Base-by-base conservation (phyloP, 179 eudicot genomes). In the Amaranthus tricolor region DNA sequence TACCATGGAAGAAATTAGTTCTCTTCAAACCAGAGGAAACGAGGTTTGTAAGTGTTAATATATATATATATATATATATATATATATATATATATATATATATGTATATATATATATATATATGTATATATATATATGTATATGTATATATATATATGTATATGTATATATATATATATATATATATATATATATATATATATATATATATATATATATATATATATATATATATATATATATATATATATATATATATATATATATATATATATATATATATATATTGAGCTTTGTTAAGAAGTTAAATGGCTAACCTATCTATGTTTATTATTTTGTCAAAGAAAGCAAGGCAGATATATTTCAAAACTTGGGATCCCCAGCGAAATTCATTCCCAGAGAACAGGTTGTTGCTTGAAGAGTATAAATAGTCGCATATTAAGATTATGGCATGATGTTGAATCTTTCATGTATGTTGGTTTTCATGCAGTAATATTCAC, bases 21-120 rank as follows among this genome's bases (percentile, higher is more conserved):
- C 88, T 76, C 91, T 93, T 45, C 93, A 93, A 78, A 87, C 86
- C 3, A 93, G 93, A 68, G 98, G 98, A 80, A 93, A 93, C 83
- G 93, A 91, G 96, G 98, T 91, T 24, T 11, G 44, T 60, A 31
- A 20, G 57, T 24, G 44, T 47, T 24, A 53, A 51, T 53, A 43
- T 62, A 62, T 13, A 40, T 62, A 51, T 62, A 66, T 8, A 31
- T 45, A 66, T 52, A 31, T 31, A 31, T 31, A 31, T 31, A 31
- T 47, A 43, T 57, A 51, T 53, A 43, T 62, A 62, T 13, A 40
- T 62, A 51, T 24, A 24, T 24, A 24, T 24, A 24, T 24, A 24
- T 24, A 24, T 24, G 1, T 24, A 24, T 24, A 24, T 24, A 24
- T 24, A 24, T 24, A 24, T 24, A 24, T 24, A 24, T 24, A 24